Evolutionary conservation across 139 green algal genomes (phyloP).

Genomic region (Chlamydomonas eustigma): DNA sequence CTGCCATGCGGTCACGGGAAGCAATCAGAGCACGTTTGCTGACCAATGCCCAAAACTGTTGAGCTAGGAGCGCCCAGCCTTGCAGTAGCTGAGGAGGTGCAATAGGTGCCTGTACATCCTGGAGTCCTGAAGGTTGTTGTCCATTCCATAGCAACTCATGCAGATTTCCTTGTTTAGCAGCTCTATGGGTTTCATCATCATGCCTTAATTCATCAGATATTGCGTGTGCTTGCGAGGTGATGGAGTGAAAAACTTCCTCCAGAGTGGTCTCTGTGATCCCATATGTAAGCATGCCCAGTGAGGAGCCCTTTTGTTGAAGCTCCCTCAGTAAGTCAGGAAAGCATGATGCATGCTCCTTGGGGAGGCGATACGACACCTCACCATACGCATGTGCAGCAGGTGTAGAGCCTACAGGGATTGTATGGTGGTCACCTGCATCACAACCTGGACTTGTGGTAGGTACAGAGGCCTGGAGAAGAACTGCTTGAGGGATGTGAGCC

Average conservation of each 20-base stretch:
- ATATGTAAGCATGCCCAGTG: conserved; percentile 27
- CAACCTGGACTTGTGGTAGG: not conserved
- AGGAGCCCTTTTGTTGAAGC: conserved; percentile 14
- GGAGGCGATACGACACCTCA: not conserved
- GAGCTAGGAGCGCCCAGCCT: conserved; percentile 36
- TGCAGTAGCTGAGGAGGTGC: not conserved
- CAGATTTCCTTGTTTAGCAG: not conserved
- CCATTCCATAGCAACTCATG: not conserved
- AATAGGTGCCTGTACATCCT: not conserved
- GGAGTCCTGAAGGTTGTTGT: not conserved
- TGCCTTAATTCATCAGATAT: no score
- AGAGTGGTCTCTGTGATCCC: conserved; percentile 70
- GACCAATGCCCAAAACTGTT: conserved; percentile 60
- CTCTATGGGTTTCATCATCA: not conserved
- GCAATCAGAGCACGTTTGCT: conserved; percentile 60
- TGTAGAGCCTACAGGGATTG: not conserved
- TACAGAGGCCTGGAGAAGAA: not conserved
- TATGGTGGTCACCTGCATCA: no score
- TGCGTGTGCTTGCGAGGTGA: conserved; percentile 16
- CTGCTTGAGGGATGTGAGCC: not conserved
- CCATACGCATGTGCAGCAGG: not conserved
- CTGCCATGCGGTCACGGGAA: conserved; percentile 46
- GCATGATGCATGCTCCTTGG: conserved; percentile 26
- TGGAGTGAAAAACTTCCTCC: conserved; percentile 58
- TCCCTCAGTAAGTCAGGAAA: conserved; percentile 40